Evolutionary conservation across 2,329 filamentous ascomycete species (phyloP), one percentile per base, ranked within the genome.

Genomic region (Helicocarpus griseus): DNA sequence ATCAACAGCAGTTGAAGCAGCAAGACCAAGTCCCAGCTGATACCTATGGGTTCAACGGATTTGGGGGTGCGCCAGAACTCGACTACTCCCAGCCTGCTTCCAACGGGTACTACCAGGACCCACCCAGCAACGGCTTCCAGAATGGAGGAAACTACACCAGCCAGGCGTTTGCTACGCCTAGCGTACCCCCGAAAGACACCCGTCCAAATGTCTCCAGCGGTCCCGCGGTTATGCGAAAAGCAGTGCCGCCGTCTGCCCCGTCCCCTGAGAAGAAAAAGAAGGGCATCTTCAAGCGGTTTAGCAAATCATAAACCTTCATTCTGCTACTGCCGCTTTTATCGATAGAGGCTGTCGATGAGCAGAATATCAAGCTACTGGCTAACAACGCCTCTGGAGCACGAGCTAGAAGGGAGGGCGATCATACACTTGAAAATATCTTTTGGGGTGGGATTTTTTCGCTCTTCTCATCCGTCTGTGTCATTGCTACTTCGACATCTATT

Each of bases 251-350:
- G 22, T 45, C 35, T 24, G 14, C 51, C 22, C 22, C 52, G 39
- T 28, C 44, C 4, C 44, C 52, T 50, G 85, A 89, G 54, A 95
- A 95, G 77, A 79, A 87, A 77, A 79, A 87, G 57, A 90, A 89
- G 77, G 93, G 89, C 65, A 95, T 90, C 89, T 83, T 97, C 62
- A 82, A 86, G 60, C 79, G 83, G 28, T 38, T 35, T 11, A 39
- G 36, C 19, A 40, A 52, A 11, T 35, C 50, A n/a, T n/a, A n/a
- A n/a, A n/a, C n/a, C n/a, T n/a, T n/a, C n/a, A n/a, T n/a, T n/a
- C n/a, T n/a, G n/a, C n/a, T n/a, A n/a, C n/a, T n/a, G n/a, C n/a
- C n/a, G n/a, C n/a, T n/a, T n/a, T n/a, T n/a, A n/a, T 35, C 41
- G 44, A 39, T 26, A 11, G 3, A 14, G 3, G 5, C 7, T 4